A percentile compares a stretch with the other conserved stretches of the same genome.
phyloP scores from a whole-genome alignment of 179 eudicot genomes.

The Camellia oleifera region DNA sequence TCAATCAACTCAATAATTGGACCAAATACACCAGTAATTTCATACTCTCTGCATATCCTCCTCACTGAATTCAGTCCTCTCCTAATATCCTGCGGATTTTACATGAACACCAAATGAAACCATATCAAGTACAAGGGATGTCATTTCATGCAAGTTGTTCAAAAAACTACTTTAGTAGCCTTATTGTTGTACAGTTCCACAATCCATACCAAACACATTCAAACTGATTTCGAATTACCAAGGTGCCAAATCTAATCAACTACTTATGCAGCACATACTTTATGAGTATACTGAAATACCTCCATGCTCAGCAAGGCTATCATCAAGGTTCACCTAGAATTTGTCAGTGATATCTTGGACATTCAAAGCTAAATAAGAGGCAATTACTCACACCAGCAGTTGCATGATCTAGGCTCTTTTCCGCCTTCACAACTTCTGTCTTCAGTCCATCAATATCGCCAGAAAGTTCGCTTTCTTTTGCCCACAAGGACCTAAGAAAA shows the following conservation, averaged over 20 bases:
- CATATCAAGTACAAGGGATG: neutral
- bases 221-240: neutral
- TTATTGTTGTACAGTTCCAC: neutral
- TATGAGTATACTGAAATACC: neutral
- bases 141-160: neutral
- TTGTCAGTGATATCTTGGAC: neutral
- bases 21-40: slow-evolving; percentile 74
- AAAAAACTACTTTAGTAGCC: neutral
- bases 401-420: slow-evolving; percentile 93
- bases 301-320: neutral
- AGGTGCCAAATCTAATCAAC: neutral
- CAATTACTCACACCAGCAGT: slow-evolving; percentile 88
- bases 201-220: neutral
- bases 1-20: slow-evolving; percentile 88
- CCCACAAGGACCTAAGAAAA: slow-evolving; percentile 74
- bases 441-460: slow-evolving; percentile 79
- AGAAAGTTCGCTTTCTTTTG: slow-evolving; percentile 73
- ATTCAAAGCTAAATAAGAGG: neutral
- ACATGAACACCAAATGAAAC: neutral
- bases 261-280: neutral
- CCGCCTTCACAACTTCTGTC: slow-evolving; percentile 84
- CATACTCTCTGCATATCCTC: slow-evolving; percentile 56
- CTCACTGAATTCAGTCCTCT: slow-evolving; percentile 83
- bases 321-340: neutral
- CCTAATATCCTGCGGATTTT: slow-evolving; percentile 71